Evolutionary conservation across 805 yeast genomes (phyloP).

Genomic region (Hanseniaspora occidentalis): DNA sequence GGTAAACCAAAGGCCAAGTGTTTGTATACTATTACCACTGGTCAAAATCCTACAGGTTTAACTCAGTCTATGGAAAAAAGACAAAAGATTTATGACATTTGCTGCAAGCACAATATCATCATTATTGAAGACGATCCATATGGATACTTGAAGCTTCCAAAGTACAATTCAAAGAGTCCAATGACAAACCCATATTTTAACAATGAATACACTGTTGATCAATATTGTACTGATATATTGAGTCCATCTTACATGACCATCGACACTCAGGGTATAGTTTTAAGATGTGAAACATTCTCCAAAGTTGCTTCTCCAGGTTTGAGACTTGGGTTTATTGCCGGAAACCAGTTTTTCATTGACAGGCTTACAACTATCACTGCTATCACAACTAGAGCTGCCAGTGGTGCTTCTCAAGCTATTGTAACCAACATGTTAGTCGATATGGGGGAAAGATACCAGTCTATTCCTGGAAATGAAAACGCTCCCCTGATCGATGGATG

Average conservation of each 20-base stretch:
- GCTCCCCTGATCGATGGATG: constrained; percentile 28
- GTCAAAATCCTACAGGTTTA: constrained; percentile 59
- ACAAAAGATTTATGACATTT: constrained; percentile 35
- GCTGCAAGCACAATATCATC: constrained; percentile 41
- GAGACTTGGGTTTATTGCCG: constrained; percentile 48
- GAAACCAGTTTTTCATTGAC: constrained; percentile 33
- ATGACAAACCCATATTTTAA: constrained; percentile 21
- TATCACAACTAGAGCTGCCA: constrained; percentile 42
- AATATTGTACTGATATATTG: constrained; percentile 32
- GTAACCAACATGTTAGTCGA: constrained; percentile 38
- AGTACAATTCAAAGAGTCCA: constrained; percentile 21
- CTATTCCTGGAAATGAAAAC: constrained; percentile 7
- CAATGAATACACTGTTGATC: constrained; percentile 24
- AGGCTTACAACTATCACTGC: constrained; percentile 30
- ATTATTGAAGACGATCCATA: constrained; percentile 65
- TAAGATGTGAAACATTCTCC: constrained; percentile 52
- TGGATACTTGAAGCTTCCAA: constrained; percentile 42
- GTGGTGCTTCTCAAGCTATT: constrained; percentile 45
- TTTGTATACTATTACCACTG: constrained; percentile 54
- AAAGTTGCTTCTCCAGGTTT: constrained; percentile 57
- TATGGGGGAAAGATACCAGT: constrained; percentile 18
- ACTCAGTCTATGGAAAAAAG: constrained; percentile 39
- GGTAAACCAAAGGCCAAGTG: constrained; percentile 43
- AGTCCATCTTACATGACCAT: constrained; percentile 38
- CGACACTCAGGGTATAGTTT: constrained; percentile 49